Percentiles rank a stretch among this genome's conserved stretches.
These are phyloP conservation scores for Botryotinia globosa DNA, from an alignment of 2,329 filamentous ascomycete genomes.

Conservation along the genomic window DNA sequence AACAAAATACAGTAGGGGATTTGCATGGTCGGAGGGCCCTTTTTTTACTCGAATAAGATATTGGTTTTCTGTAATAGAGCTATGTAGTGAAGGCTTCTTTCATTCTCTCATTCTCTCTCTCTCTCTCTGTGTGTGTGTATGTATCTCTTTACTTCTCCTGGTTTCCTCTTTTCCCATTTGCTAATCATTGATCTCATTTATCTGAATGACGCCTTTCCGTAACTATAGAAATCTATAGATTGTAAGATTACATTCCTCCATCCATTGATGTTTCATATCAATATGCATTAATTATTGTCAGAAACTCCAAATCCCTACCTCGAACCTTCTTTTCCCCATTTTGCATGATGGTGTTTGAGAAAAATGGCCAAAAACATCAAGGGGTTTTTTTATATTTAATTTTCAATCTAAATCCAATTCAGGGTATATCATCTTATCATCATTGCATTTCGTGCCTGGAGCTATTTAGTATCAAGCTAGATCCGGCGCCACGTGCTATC, in stretches of 20 bases:
- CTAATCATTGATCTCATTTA: background rate
- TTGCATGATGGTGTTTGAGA: background rate
- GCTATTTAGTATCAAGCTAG: background rate
- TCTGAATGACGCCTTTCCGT: background rate
- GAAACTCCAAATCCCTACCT: background rate
- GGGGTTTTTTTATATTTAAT: too few relatives aligned
- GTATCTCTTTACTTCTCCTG: background rate
- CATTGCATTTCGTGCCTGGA: background rate
- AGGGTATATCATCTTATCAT: background rate
- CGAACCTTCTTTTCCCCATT: background rate
- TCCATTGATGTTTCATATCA: background rate
- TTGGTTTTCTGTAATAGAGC: background rate
- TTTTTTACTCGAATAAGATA: background rate
- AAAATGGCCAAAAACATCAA: background rate
- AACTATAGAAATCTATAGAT: background rate
- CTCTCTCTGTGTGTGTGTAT: background rate
- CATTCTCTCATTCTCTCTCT: background rate
- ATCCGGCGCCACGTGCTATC: background rate
- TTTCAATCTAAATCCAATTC: background rate
- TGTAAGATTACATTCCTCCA: background rate
- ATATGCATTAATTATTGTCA: background rate
- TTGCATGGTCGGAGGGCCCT: conserved; percentile 3
- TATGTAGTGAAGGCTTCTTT: background rate
- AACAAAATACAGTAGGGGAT: conserved; percentile 13
- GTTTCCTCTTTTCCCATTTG: background rate